Base-by-base conservation (phyloP, 225 moss, liverwort and hornwort genomes). In the Polytrichum commune region DNA sequence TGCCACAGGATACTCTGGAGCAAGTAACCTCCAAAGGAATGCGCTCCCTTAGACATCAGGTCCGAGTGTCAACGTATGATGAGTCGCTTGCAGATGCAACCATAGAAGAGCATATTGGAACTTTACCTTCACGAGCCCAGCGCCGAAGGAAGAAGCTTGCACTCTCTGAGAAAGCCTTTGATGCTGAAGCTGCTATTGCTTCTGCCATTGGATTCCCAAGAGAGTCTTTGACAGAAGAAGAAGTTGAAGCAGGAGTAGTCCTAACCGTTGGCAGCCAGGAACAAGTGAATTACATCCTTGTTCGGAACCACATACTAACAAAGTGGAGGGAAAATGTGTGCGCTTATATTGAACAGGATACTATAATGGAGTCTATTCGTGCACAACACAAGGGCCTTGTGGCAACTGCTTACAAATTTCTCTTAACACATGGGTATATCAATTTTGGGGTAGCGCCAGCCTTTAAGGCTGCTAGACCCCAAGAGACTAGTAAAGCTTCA, bases 221-320 rank as follows among this genome's bases (percentile, higher is more conserved):
- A 55, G 82, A 88, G 55, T 80, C 75, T 16, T 71, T 85, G 10
- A 82, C 55, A 28, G 73, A 81, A 75, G 85, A 88, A 38, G 85
- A 88, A 74, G 20, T 82, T 55, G 76, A 78, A 27, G 74, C 71
- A 6, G 66, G 63, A 18, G 71, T 88, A 5, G 62, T 79, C 19
- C 29, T 66, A 28, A 54, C 62, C 35, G 70, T 76, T 60, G 73
- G 80, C 55, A 70, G 73, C n/a, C 29, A 1, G 54, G 71, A 85
- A 60, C 71, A 85, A 75, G 64, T 35, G 60, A 82, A 80, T 27
- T 88, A 81, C 62, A 85, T 88, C 24, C 67, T 73, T 64, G 80
- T 85, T 53, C 32, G 83, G 13, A 88, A 88, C 64, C 80, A 88
- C 63, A 83, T 88, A 38, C 76, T 88, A 60, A 74, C 82, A 33